These are phyloP conservation scores for Avicennia marina DNA, from an alignment of 257 asterid species.

Conservation along the genomic window DNA sequence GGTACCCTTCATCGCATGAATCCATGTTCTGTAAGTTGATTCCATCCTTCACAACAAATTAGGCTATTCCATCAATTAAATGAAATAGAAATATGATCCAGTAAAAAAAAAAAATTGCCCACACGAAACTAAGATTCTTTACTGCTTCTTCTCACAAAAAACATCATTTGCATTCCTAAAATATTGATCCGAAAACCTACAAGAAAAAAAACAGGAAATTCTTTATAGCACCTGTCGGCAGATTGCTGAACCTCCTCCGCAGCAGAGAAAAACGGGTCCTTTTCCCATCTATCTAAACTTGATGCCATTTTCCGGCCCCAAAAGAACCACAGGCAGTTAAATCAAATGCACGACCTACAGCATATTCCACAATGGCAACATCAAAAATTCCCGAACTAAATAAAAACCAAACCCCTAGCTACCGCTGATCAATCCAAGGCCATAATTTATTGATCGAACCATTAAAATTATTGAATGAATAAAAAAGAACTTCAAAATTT, in stretches of 20 bases:
- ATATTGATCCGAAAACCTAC: background rate
- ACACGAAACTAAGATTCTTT: background rate
- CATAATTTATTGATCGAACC: background rate
- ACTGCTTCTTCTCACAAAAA: too few relatives aligned
- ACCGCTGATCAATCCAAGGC: background rate
- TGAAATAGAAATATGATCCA: background rate
- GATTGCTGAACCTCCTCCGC: constrained; percentile 98
- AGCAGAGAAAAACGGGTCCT: constrained; percentile 87
- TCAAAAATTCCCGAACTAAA: background rate
- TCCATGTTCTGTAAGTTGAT: constrained; percentile 84
- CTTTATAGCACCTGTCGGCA: constrained; percentile 66
- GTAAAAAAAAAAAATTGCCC: background rate
- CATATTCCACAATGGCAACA: background rate
- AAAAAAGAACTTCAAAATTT: background rate
- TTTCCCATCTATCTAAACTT: constrained; percentile 85
- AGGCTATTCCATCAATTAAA: constrained; percentile 4
- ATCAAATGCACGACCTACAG: background rate
- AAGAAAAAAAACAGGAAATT: background rate
- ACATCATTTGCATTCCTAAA: constrained; percentile 2
- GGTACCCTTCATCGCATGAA: constrained; percentile 61
- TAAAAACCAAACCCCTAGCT: background rate
- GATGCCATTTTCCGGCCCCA: constrained; percentile 49
- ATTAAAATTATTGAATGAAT: background rate
- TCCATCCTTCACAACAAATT: constrained; percentile 69
- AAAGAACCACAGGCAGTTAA: background rate